Evolutionary conservation across 2,329 filamentous ascomycete genomes (phyloP).

Genomic region (Alternaria sp.): DNA sequence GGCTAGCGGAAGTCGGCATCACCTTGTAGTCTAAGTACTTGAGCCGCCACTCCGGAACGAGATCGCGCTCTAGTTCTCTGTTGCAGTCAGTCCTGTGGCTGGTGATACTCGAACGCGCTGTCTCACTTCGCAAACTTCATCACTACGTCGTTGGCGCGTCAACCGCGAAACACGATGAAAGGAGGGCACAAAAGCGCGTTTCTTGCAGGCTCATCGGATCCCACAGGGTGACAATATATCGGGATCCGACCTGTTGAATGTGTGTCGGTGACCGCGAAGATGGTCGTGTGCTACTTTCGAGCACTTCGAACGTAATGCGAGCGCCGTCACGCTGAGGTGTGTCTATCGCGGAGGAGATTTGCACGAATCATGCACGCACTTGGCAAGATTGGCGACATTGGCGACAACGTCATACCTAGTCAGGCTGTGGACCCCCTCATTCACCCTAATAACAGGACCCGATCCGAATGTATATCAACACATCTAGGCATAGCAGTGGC

Average conservation of each 20-base stretch:
- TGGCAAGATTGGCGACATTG: slow-evolving; percentile 16
- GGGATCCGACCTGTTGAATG: not conserved
- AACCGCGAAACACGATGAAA: slow-evolving; percentile 1
- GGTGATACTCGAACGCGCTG: slow-evolving; percentile 27
- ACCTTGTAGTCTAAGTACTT: slow-evolving; percentile 97
- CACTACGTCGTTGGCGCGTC: slow-evolving; percentile 20
- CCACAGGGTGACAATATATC: not conserved
- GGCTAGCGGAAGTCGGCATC: slow-evolving; percentile 26
- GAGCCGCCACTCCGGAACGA: slow-evolving; percentile 92
- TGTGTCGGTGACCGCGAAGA: not conserved
- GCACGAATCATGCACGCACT: slow-evolving; percentile 22
- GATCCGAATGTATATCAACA: not conserved
- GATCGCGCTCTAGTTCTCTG: slow-evolving; percentile 82
- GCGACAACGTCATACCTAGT: slow-evolving; percentile 16
- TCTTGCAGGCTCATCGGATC: slow-evolving; percentile 2
- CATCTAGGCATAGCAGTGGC: not conserved
- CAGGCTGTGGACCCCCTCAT: not conserved
- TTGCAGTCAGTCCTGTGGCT: slow-evolving; percentile 9
- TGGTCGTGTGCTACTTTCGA: not conserved
- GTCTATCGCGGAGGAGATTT: not conserved
- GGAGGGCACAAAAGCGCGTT: slow-evolving; percentile 1
- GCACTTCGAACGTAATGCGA: slow-evolving; percentile 3
- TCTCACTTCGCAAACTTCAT: slow-evolving; percentile 71
- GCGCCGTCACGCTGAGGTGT: slow-evolving; percentile 3
- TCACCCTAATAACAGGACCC: not conserved